Base-by-base conservation (phyloP, 805 yeast species). In the Tetrapisispora namnaoensis region DNA sequence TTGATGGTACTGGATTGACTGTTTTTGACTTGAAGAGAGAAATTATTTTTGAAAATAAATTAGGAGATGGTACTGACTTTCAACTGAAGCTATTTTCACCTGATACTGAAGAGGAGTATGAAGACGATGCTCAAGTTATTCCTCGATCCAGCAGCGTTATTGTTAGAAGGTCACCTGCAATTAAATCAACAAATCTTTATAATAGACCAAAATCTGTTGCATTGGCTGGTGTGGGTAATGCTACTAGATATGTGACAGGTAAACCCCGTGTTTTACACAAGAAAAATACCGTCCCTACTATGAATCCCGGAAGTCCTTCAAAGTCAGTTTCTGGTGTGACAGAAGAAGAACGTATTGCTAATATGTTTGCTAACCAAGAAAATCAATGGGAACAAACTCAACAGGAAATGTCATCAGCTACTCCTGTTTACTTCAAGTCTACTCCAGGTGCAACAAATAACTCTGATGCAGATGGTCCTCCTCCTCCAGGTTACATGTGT, bases 371-470 rank as follows among this genome's bases (percentile, higher is more conserved):
- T 36, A 89, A 85, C 47, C 98, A 95, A 67, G 86, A 86, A 50
- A 89, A 84, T 56, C 95, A 86, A 53, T 93, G 99, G 99, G 84
- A 84, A 48, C 87, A 85, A 58, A 87, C 96, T 1, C 99, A 93
- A 65, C 91, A 87, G 54, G 84, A 79, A 49, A 82, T 93, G 83
- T 84, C 96, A 2, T 77, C 80, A 3, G 95, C 91, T 18, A 82
- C 89, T 28, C 83, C 95, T 16, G 80, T 90, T 2, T 82, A 78
- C 61, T 73, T 72, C 51, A 77, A 73, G 59, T 47, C 54, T 4
- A 44, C 37, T 5, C 74, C 75, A 24, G 53, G 61, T n/a, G 51
- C 64, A 3, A 30, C 20, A 8, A 51, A 56, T 14, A 44, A 54
- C 35, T 43, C 49, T 28, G 54, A 64, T 41, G 73, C 55, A 60